Conservation (phyloP, 2,329 filamentous ascomycete genomes). For the Rhexocercosporidium sp. region DNA sequence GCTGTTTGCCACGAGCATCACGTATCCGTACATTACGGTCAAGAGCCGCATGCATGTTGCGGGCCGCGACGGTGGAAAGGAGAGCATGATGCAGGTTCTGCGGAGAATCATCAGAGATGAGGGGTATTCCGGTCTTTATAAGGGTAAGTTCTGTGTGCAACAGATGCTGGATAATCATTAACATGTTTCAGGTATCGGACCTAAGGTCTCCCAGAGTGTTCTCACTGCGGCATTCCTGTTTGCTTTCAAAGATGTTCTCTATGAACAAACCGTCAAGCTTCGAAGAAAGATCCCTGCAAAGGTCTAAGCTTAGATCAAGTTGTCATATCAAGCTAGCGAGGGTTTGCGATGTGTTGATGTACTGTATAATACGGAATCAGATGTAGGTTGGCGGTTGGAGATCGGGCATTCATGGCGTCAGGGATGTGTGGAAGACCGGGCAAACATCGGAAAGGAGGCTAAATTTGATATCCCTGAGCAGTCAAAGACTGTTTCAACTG, state of each 20-base stretch:
- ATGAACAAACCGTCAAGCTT: slow-evolving; percentile 77
- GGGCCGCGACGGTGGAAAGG: slow-evolving; percentile 73
- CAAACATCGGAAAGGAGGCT: neutral
- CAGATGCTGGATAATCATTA: slow-evolving; percentile 17
- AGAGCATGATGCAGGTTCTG: slow-evolving; percentile 80
- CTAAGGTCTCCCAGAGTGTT: slow-evolving; percentile 96
- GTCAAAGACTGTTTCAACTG: neutral
- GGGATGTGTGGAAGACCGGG: neutral
- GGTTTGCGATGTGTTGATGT: slow-evolving; percentile 7
- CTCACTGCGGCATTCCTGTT: slow-evolving; percentile 96
- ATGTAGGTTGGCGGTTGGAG: neutral
- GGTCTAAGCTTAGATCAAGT: neutral
- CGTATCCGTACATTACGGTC: slow-evolving; percentile 98
- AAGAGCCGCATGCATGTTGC: slow-evolving; percentile 98
- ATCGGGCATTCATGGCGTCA: slow-evolving; percentile 5
- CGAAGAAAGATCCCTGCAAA: slow-evolving; percentile 47
- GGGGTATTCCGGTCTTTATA: slow-evolving; percentile 91
- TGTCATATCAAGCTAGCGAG: neutral
- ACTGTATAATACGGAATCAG: slow-evolving; percentile 10
- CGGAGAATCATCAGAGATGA: slow-evolving; percentile 83
- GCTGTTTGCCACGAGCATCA: slow-evolving; percentile 89
- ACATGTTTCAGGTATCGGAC: slow-evolving; percentile 74
- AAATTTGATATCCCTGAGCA: neutral
- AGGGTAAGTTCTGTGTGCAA: slow-evolving; percentile 63
- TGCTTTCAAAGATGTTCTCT: slow-evolving; percentile 96